Conservation (phyloP, 1,139 yeast species). For the Geotrichum aggregatum region DNA sequence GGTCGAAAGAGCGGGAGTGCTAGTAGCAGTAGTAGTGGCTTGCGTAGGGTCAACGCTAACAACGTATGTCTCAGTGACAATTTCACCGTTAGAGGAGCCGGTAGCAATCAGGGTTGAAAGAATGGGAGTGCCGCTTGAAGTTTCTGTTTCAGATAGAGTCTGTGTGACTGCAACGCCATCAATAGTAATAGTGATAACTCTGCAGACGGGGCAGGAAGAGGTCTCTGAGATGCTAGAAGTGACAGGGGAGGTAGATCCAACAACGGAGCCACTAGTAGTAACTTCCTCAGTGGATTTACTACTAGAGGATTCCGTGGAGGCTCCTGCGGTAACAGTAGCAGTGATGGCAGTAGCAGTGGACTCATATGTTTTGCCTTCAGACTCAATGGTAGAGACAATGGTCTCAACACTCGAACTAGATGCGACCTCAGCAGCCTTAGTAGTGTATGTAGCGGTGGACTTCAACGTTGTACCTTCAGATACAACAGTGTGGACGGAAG, state of each 20-base stretch:
- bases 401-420: no score
- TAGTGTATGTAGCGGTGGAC: no score
- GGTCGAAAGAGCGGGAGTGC: background rate
- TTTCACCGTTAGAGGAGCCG: background rate
- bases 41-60: background rate
- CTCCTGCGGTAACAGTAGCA: background rate
- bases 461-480: background rate
- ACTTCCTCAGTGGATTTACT: background rate
- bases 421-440: no score
- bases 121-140: background rate
- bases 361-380: background rate
- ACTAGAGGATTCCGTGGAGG: background rate
- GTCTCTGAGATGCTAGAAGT: background rate
- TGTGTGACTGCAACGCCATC: constrained; percentile 1
- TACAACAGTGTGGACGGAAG: no score
- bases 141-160: background rate
- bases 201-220: constrained; percentile 14
- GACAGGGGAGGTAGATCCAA: background rate
- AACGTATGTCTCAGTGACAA: constrained; percentile 1
- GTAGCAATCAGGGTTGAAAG: background rate
- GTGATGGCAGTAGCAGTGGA: background rate
- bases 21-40: constrained; percentile 3
- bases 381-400: background rate
- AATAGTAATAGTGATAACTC: constrained; percentile 2
- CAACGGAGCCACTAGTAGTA: background rate